Percentiles rank a stretch among this genome's conserved stretches.
Conservation (phyloP, 164 flowering plant species). For the Vitis cinerea region DNA sequence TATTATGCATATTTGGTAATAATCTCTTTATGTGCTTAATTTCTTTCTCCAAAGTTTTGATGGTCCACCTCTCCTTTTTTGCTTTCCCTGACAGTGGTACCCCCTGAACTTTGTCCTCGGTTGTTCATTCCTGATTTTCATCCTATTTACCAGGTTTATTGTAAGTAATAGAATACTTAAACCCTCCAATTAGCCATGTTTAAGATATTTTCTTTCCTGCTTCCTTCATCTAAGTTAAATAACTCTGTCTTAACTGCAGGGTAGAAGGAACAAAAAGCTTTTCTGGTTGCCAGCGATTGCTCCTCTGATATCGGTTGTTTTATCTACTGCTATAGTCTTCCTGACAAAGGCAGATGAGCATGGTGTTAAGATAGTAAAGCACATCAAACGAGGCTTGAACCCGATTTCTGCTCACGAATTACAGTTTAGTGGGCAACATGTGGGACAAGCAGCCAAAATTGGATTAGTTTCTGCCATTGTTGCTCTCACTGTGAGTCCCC, state of each 20-base stretch:
- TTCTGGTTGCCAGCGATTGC: slow-evolving; percentile 90
- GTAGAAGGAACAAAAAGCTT: slow-evolving; percentile 65
- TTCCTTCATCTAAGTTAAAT: background rate
- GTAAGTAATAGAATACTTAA: slow-evolving; percentile 37
- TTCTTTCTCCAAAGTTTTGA: background rate
- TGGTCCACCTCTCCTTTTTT: background rate
- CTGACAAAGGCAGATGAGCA: slow-evolving; percentile 65
- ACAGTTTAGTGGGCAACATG: slow-evolving; percentile 45
- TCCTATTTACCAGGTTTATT: slow-evolving; percentile 57
- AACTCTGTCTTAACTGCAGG: slow-evolving; percentile 29
- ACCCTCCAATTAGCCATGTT: background rate
- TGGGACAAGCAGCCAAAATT: slow-evolving; percentile 54
- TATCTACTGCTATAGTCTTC: slow-evolving; percentile 67
- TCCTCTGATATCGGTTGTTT: slow-evolving; percentile 66
- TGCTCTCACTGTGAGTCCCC: slow-evolving; percentile 63
- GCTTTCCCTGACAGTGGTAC: slow-evolving; percentile 48
- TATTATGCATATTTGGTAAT: no score
- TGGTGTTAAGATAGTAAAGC: slow-evolving; percentile 72
- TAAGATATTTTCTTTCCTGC: background rate
- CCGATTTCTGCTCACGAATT: slow-evolving; percentile 61
- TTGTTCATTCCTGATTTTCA: slow-evolving; percentile 69
- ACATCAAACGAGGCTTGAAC: slow-evolving; percentile 70
- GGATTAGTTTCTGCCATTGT: slow-evolving; percentile 63
- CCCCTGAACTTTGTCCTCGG: slow-evolving; percentile 67
- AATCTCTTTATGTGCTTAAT: background rate